Base-by-base conservation (phyloP, 352 stramenopile genomes). In the Pythium pyrilobum region DNA sequence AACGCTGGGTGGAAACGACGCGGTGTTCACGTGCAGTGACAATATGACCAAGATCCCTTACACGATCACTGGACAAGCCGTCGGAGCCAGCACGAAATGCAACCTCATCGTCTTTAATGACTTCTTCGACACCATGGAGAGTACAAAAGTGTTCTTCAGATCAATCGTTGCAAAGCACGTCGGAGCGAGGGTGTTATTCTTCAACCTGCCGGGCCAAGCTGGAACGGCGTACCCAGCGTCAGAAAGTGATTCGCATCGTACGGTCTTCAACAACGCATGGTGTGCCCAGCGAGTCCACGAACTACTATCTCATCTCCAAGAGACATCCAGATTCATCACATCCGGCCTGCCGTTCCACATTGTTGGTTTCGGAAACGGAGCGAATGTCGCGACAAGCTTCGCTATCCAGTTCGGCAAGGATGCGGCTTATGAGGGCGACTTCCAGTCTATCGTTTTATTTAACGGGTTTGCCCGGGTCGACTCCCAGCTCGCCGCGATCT, bases 41-140 rank as follows among this genome's bases (percentile, higher is more conserved):
- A 76, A 77, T 6, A 57, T 87, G 18, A 96, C 87, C 5, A 71
- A 71, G 24, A 85, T 97, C 16, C 81, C 84, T 24, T 97, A 92
- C 66, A 69, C 87, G 18, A 52, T 96, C 12, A 64, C 87, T 6
- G 89, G 89, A 0, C 77, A 94, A 36, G 72, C 74, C 3, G 71
- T 77, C 3, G 74, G 74, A 2, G 69, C 67, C 11, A 76, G 64
- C 4, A 50, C 62, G n/a, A 90, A 87, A 27, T 89, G 81, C 56
- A 97, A 93, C 56, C 62, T 98, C 34, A 72, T 98, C 7, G 81
- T 97, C 3, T 89, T 96, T 48, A 84, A 97, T 49, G 91, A 98
- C 52, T 80, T 98, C 5, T 97, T 98, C 57, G 91, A 97, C 61
- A 97, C 89, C 1, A 67, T 93, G 37, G 91, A 97, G 38, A 86